Evolutionary conservation across 352 stramenopile species (phyloP).

Genomic region (Paralagenidium karlingii): DNA sequence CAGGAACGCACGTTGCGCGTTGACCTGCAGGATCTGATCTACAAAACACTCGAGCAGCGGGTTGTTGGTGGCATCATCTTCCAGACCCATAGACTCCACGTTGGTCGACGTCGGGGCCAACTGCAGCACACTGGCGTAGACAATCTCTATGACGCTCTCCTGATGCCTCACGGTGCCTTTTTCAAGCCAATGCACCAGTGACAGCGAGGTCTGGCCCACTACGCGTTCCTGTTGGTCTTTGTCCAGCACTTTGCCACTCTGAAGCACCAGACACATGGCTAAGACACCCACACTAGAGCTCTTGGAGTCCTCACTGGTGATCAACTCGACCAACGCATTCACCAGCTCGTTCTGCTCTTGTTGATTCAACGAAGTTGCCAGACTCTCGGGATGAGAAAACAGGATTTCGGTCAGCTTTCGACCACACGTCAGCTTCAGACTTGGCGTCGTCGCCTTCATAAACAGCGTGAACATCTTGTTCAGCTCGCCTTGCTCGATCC

Average conservation of each 20-base stretch:
- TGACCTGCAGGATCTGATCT: no score
- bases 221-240: constrained; percentile 57
- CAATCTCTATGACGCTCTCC: constrained; percentile 62
- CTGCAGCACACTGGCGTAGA: constrained; percentile 65
- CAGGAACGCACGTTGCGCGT: no score
- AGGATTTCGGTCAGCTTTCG: constrained; percentile 72
- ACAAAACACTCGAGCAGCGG: no score
- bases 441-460: constrained; percentile 27
- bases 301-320: constrained; percentile 51
- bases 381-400: constrained; percentile 35
- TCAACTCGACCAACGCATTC: constrained; percentile 55
- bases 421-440: constrained; percentile 49
- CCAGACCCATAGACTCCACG: no score
- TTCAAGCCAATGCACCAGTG: constrained; percentile 73
- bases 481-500: constrained; percentile 54
- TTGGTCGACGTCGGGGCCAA: no score
- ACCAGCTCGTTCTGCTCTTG: constrained; percentile 43
- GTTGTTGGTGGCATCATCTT: no score
- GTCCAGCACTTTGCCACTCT: constrained; percentile 37
- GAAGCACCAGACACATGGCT: constrained; percentile 47
- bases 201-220: constrained; percentile 49
- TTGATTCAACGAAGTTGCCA: constrained; percentile 25
- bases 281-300: constrained; percentile 66
- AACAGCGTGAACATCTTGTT: constrained; percentile 46
- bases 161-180: constrained; percentile 73